Evolutionary conservation across 2,329 filamentous ascomycete genomes (phyloP), one percentile per base, ranked within the genome.

Genomic region (Diaporthe ilicicola): DNA sequence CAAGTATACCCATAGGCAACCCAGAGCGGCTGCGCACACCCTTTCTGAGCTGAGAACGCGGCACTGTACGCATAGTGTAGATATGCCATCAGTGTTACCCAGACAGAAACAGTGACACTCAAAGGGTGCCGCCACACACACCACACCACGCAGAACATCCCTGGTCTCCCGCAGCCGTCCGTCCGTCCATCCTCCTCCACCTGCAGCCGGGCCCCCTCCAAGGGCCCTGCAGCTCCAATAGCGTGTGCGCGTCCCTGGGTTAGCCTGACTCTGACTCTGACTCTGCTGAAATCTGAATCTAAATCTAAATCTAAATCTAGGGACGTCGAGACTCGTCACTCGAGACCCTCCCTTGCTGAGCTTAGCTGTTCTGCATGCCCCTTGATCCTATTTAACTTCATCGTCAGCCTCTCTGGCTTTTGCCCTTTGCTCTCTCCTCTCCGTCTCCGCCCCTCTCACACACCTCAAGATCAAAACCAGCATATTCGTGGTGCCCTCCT

Each of bases 321-420:
- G 42, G 51, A 56, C 51, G 42, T 55, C 39, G 51, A 67, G 65
- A 46, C 65, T 68, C 39, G 59, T 50, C 42, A 46, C 53, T 68
- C 65, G 22, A 64, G 59, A 64, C 59, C 59, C 65, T 68, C 65
- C 65, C 65, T 68, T 56, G 53, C 42, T 68, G 53, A 68, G 53
- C 53, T 68, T 48, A 55, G 53, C 29, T 64, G 44, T 15, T 50
- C 59, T 48, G 39, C n/a, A 44, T 44, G 27, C 65, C 66, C 66
- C 66, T 68, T 68, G 66, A 68, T 50, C 55, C 53, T 68, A 68
- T 68, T 68, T 68, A 68, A 68, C 66, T 50, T 68, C 53, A 55
- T 68, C 24, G 22, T 24, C 53, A 34, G 32, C 66, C 53, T 68
- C 53, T n/a, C 19, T 59, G 29, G 29, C 59, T 37, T 24, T 44